Evolutionary conservation across 2,329 filamentous ascomycete genomes (phyloP), one percentile per base, ranked within the genome.

Genomic region (Trichoderma semiorbis): DNA sequence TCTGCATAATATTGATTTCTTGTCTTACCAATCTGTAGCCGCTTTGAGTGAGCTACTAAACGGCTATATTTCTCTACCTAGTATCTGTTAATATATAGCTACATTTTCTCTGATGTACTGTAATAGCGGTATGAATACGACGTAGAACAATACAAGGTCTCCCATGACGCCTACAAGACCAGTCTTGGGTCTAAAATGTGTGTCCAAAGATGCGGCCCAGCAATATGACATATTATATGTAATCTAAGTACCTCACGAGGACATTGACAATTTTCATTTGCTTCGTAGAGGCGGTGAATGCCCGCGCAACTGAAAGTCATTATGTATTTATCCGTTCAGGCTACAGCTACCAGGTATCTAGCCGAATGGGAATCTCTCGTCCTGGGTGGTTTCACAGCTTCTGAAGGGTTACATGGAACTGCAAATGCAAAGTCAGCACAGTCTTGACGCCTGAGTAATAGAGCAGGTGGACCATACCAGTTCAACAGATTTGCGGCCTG

Each of bases 391-490:
- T 14, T 69, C 63, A 74, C 2, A 73, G 65, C 53, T 72, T 75
- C 12, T 63, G 70, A 24, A 76, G 71, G 21, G 69, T 73, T 30
- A 79, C 77, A 65, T 80, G 79, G 58, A 78, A 79, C 79, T 80
- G 50, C 14, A 65, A 5, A 69, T 8, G 24, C 21, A n/a, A 18
- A 8, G 47, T 71, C 34, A 61, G 55, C 39, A 30, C 14, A 18
- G 18, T 3, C 12, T 28, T 26, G 14, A 5, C 4, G 16, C 10
- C 12, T 21, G 10, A 10, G 6, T 8, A 18, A 57, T 4, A 18
- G 18, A 32, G 10, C 5, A 57, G 5, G 1, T 43, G 1, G 34
- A 16, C 32, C 50, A 24, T 74, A 83, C 81, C 77, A 81, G 77
- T 71, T 78, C 75, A 18, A 80, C 70, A 21, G 76, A 75, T 72